A percentile compares a stretch with the other conserved stretches of the same genome.
Evolutionary conservation across 345 rosid genomes (phyloP).

Genomic region (Dipteronia dyeriana): DNA sequence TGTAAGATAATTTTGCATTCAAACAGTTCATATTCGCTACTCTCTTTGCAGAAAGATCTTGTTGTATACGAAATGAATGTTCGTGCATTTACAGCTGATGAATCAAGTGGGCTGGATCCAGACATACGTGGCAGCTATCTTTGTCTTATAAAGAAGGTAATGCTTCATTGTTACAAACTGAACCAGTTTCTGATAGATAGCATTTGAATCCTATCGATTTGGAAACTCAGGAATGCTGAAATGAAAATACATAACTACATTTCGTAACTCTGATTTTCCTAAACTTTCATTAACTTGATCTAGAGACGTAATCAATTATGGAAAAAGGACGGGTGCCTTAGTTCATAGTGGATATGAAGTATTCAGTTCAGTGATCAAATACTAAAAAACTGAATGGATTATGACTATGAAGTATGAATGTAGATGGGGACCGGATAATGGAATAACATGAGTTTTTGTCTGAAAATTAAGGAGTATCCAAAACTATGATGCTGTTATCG

Average conservation of each 20-base stretch:
- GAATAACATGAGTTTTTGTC: neutral
- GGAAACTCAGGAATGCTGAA: neutral
- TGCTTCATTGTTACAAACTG: constrained; percentile 6
- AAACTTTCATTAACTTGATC: neutral
- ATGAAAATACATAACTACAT: neutral
- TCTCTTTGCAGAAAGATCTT: constrained; percentile 79
- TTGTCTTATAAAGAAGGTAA: constrained; percentile 86
- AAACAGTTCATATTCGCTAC: constrained; percentile 12
- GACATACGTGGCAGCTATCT: constrained; percentile 71
- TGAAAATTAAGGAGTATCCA: neutral
- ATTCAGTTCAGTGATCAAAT: neutral
- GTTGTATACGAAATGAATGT: constrained; percentile 94
- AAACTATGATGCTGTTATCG: neutral
- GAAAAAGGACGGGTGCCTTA: neutral
- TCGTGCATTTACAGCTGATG: constrained; percentile 90
- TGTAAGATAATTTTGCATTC: constrained; percentile 20
- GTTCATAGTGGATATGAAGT: neutral
- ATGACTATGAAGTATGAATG: neutral
- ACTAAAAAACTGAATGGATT: neutral
- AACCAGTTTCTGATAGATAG: constrained; percentile 1
- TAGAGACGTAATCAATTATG: neutral
- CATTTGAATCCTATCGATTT: neutral
- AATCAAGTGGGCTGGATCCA: constrained; percentile 79
- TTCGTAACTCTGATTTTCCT: neutral
- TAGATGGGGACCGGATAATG: constrained; percentile 11